These are phyloP conservation scores for Sphagnum tenellum DNA, from an alignment of 225 moss, liverwort and hornwort genomes.

Conservation along the genomic window DNA sequence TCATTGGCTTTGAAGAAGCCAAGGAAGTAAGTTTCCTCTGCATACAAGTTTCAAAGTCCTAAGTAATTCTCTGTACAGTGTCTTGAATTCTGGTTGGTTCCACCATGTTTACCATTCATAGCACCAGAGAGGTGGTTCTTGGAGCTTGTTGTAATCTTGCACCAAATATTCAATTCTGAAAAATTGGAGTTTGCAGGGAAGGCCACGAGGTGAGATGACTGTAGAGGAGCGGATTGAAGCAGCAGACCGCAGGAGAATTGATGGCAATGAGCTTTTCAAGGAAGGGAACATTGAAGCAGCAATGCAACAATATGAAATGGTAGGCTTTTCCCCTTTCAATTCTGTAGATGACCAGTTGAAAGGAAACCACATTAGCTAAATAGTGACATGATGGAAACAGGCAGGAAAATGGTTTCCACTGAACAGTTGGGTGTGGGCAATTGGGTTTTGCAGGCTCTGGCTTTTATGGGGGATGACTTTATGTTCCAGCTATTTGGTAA, in stretches of 20 bases:
- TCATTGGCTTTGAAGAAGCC: conserved; percentile 83
- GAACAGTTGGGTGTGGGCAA: no score
- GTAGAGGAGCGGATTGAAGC: conserved; percentile 97
- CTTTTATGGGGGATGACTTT: conserved; percentile 98
- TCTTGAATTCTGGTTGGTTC: no score
- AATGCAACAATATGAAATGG: conserved; percentile 99
- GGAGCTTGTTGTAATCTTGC: no score
- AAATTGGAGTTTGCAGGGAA: conserved; percentile 35
- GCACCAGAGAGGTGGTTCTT: no score
- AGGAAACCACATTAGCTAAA: no score
- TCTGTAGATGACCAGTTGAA: no score
- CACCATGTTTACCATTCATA: no score
- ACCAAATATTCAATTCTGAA: no score
- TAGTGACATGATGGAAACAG: no score
- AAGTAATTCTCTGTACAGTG: no score
- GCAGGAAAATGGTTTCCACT: no score
- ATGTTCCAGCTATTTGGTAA: conserved; percentile 99
- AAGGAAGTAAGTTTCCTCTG: conserved; percentile 49
- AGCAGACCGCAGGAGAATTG: conserved; percentile 88
- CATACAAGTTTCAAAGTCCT: no score
- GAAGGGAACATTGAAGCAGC: conserved; percentile 81
- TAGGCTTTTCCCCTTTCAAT: conserved; percentile 3
- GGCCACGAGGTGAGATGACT: conserved; percentile 82
- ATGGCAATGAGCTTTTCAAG: conserved; percentile 88
- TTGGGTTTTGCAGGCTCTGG: conserved; percentile 55